phyloP scores from a whole-genome alignment of 148 eudicot genomes.

The Camellia lanceoleosa region DNA sequence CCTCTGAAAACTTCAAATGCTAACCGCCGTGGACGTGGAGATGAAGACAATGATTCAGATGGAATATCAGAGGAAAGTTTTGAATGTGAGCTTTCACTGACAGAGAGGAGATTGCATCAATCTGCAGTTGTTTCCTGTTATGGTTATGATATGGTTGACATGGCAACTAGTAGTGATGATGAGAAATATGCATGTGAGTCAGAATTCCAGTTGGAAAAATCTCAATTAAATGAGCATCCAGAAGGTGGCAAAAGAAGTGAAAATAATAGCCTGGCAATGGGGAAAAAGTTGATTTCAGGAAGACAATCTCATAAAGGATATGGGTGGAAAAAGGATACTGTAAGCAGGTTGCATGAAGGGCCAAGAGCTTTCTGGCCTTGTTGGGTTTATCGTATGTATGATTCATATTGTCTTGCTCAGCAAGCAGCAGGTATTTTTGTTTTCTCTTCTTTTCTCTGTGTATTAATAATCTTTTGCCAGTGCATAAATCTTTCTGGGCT shows the following conservation, averaged over 20 bases:
- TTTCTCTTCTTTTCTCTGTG: background rate
- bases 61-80: conserved; percentile 75
- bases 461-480: background rate
- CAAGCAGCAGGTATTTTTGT: conserved; percentile 63
- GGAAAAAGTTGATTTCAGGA: conserved; percentile 19
- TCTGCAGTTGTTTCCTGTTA: conserved; percentile 49
- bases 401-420: conserved; percentile 77
- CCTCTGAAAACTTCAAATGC: conserved; percentile 27
- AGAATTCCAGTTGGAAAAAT: conserved; percentile 33
- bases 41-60: conserved; percentile 63
- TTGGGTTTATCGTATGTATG: conserved; percentile 91
- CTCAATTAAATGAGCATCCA: conserved; percentile 27
- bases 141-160: conserved; percentile 38
- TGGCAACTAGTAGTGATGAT: conserved; percentile 67
- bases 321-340: conserved; percentile 31
- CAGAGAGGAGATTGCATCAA: conserved; percentile 70
- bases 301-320: conserved; percentile 26
- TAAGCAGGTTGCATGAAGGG: conserved; percentile 43
- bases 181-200: conserved; percentile 41
- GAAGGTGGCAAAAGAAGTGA: conserved; percentile 25
- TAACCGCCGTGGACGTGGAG: conserved; percentile 28
- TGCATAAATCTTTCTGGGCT: background rate
- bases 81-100: conserved; percentile 57
- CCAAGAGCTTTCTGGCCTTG: conserved; percentile 83
- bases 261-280: conserved; percentile 26